Percentiles rank a stretch among this genome's conserved stretches.
These are phyloP conservation scores for Neonectria punicea DNA, from an alignment of 2,329 filamentous ascomycete species.

Conservation along the genomic window DNA sequence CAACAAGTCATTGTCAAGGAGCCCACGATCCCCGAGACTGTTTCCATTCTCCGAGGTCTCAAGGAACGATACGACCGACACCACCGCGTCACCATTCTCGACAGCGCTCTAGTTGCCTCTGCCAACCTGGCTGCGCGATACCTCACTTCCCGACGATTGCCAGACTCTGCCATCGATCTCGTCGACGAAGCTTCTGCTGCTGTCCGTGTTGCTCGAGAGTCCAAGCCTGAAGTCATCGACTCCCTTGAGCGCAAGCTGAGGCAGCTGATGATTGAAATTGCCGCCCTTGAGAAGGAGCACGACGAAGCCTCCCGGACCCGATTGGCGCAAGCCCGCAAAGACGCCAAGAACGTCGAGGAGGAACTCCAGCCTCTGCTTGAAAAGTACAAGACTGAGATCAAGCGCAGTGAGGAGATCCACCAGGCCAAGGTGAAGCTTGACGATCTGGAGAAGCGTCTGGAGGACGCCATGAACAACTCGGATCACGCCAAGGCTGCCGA, in stretches of 20 bases:
- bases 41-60: conserved; percentile 97
- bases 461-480: conserved; percentile 88
- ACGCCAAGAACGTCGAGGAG: conserved; percentile 94
- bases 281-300: conserved; percentile 91
- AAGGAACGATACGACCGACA: conserved; percentile 99
- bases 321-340: conserved; percentile 83
- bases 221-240: conserved; percentile 94
- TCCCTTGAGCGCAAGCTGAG: conserved; percentile 90
- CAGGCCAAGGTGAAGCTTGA: conserved; percentile 96
- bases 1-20: conserved; percentile 98
- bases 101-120: conserved; percentile 90
- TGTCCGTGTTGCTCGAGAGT: conserved; percentile 95
- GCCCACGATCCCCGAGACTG: conserved; percentile 85
- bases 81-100: conserved; percentile 95
- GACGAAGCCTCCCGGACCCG: conserved; percentile 91
- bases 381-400: conserved; percentile 95
- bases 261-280: conserved; percentile 97
- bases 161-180: conserved; percentile 95
- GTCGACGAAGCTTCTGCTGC: conserved; percentile 97
- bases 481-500: conserved; percentile 91
- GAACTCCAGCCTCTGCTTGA: conserved; percentile 91
- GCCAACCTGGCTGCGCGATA: conserved; percentile 95
- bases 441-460: conserved; percentile 87
- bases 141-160: conserved; percentile 87
- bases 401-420: conserved; percentile 90